Evolutionary conservation across 495 filamentous ascomycete genomes (phyloP), one percentile per base, ranked within the genome.

Genomic region (Aspergillus biplanus): DNA sequence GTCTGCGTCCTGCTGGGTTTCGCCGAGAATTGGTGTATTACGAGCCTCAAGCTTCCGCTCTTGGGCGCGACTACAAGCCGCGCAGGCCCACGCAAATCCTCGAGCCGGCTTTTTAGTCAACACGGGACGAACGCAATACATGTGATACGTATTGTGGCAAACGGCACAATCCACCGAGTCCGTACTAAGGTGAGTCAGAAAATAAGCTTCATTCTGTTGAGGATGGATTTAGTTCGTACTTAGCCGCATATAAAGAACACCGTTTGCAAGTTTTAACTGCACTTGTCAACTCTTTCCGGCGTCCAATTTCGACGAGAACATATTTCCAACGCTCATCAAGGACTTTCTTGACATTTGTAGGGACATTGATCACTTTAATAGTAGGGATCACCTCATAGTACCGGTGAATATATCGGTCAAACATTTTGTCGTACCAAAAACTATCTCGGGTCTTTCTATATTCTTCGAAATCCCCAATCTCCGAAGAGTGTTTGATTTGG

Each of bases 381-480:
- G 92, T 95, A 1, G 95, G 94, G 58, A 99, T 93, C 35, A 97
- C 91, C 62, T 98, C 96, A 81, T 98, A 99, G 74, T 92, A 90
- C 48, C 96, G 94, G 68, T 96, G 93, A 54, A 98, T 98, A 78
- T 97, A 99, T 18, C 95, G 88, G 78, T 99, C 95, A 75, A 93
- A 98, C 77, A 98, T 86, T 73, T 97, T 96, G 69, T 97, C 93
- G 73, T 91, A 99, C 90, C 92, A 99, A 71, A 99, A 99, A 65
- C 83, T 85, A 73, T 99, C 90, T 63, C 89, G 88, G 27, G 75
- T 78, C 73, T 90, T 92, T 68, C 94, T 89, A 74, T 96, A 97
- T 52, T 88, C 86, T 50, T 93, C 90, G 54, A 97, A 71, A 71
- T 93, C 86, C 2, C 85, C 77, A 63, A 99, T 93, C 69, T 97